A percentile compares a stretch with the other conserved stretches of the same genome.
These are phyloP conservation scores for Pleurozium schreberi DNA, from an alignment of 225 moss, liverwort and hornwort genomes.

Conservation along the genomic window DNA sequence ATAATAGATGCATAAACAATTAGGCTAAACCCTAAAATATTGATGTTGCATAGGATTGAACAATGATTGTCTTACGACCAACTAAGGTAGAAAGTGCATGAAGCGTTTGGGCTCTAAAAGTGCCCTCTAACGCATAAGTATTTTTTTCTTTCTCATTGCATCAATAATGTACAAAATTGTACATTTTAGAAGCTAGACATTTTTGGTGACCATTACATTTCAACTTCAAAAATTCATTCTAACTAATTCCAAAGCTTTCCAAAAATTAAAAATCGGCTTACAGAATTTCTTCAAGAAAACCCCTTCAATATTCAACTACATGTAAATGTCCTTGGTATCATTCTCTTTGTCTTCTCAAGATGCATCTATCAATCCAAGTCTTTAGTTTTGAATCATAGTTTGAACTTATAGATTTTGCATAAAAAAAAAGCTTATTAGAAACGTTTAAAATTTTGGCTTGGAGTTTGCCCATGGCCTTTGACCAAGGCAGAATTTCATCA, in stretches of 20 bases:
- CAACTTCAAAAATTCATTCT: not conserved
- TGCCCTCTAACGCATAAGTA: rapidly evolving
- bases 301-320: not conserved
- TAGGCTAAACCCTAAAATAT: not conserved
- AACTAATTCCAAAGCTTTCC: not conserved
- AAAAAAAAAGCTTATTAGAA: not conserved
- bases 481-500: rapidly evolving
- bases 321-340: rapidly evolving
- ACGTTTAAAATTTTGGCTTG: not conserved
- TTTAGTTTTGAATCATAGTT: rapidly evolving
- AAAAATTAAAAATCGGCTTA: too few species aligned
- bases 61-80: not conserved
- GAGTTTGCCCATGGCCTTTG: not conserved
- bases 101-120: rapidly evolving
- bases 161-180: not conserved
- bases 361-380: not conserved
- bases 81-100: not conserved
- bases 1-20: too few species aligned
- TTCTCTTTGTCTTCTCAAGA: too few species aligned
- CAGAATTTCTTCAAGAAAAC: not conserved
- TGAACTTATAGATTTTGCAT: too few species aligned
- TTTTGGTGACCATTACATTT: not conserved
- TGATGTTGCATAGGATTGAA: not conserved
- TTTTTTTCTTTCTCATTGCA: rapidly evolving
- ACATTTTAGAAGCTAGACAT: not conserved